Conservation (phyloP, 768 basidiomycete genomes). For the Tricholoma flavovirens region DNA sequence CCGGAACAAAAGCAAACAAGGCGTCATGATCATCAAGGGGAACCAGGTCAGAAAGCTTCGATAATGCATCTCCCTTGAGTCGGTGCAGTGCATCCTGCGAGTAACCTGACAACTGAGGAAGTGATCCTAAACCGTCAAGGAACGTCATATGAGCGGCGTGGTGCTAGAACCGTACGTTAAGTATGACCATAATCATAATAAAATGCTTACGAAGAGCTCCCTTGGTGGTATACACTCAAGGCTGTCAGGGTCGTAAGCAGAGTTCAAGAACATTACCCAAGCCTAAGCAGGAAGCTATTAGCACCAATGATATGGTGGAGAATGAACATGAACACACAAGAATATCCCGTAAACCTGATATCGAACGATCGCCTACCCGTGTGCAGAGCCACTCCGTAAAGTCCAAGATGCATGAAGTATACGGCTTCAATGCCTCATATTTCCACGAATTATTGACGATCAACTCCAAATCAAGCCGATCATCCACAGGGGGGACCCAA, state of each 20-base stretch:
- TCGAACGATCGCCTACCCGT: constrained; percentile 53
- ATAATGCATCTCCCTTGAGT: constrained; percentile 55
- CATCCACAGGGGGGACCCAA: constrained; percentile 88
- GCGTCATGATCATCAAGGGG: constrained; percentile 34
- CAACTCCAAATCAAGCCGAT: constrained; percentile 64
- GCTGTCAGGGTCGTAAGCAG: constrained; percentile 31
- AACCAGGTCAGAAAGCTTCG: constrained; percentile 50
- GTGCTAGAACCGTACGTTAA: constrained; percentile 45
- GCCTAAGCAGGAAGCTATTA: constrained; percentile 43
- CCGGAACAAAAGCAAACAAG: constrained; percentile 19
- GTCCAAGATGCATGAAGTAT: constrained; percentile 60
- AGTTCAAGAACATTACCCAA: constrained; percentile 88
- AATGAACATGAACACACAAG: constrained; percentile 45
- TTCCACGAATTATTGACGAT: constrained; percentile 75
- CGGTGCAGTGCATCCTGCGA: constrained; percentile 50
- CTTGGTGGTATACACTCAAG: constrained; percentile 29
- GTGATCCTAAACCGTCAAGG: constrained; percentile 80
- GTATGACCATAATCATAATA: not conserved
- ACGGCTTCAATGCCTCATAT: constrained; percentile 42
- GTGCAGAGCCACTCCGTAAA: constrained; percentile 78
- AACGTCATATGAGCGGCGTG: constrained; percentile 93
- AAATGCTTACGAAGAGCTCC: constrained; percentile 62
- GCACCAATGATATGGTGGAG: not conserved
- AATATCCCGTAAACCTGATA: constrained; percentile 82
- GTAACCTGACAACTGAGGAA: constrained; percentile 66